A percentile compares a stretch with the other conserved stretches of the same genome.
Conservation (phyloP, 768 basidiomycete genomes). For the Leccinum variicolor region DNA sequence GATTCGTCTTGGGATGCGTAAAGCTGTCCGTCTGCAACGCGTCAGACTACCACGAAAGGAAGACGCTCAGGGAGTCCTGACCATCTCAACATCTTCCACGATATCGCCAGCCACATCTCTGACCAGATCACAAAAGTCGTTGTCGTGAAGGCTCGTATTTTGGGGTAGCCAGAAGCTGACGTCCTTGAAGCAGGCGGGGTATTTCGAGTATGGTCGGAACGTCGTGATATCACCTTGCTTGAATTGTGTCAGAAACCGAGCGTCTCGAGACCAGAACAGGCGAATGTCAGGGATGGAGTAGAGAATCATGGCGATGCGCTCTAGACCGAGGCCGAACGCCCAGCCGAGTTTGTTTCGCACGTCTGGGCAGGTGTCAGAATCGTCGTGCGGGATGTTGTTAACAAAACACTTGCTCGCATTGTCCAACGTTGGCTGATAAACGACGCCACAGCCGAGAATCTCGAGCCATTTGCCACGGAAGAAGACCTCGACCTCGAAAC, state of each 20-base stretch:
- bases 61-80: slow-evolving; percentile 30
- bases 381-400: neutral
- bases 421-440: slow-evolving; percentile 84
- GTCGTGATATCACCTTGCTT: slow-evolving; percentile 66
- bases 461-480: slow-evolving; percentile 97
- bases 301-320: slow-evolving; percentile 96
- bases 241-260: slow-evolving; percentile 88
- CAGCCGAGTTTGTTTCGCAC: slow-evolving; percentile 86
- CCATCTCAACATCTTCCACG: slow-evolving; percentile 87
- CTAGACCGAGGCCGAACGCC: slow-evolving; percentile 97
- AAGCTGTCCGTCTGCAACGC: slow-evolving; percentile 80
- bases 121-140: slow-evolving; percentile 95
- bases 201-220: slow-evolving; percentile 91
- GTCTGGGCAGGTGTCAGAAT: slow-evolving; percentile 39
- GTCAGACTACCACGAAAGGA: slow-evolving; percentile 2
- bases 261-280: slow-evolving; percentile 92
- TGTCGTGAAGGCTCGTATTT: slow-evolving; percentile 69
- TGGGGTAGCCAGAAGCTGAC: slow-evolving; percentile 88
- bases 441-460: slow-evolving; percentile 90
- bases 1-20: slow-evolving; percentile 80
- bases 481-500: slow-evolving; percentile 97
- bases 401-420: slow-evolving; percentile 64
- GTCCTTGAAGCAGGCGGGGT: slow-evolving; percentile 91
- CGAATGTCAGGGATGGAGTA: slow-evolving; percentile 97
- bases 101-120: slow-evolving; percentile 90